phyloP scores from a whole-genome alignment of 495 filamentous ascomycete genomes.

The Penicillium angulare region DNA sequence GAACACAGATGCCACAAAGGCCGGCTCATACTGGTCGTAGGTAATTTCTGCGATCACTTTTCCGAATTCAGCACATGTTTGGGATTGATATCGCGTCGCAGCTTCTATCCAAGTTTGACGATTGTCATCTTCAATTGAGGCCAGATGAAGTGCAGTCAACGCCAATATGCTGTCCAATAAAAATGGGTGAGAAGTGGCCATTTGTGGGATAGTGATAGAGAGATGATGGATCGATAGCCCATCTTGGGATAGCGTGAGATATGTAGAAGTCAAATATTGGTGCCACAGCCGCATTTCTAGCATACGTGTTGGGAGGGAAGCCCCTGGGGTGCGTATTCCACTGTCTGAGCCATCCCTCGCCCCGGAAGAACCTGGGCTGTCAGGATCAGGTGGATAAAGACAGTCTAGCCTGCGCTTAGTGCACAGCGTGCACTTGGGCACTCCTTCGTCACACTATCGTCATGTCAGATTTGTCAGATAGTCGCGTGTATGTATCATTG shows the following conservation, averaged over 20 bases:
- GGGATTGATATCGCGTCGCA: constrained; percentile 36
- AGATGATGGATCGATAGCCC: constrained; percentile 35
- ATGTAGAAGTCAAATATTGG: constrained; percentile 37
- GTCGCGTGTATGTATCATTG: not conserved
- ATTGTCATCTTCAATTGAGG: constrained; percentile 31
- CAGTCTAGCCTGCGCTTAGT: constrained; percentile 37
- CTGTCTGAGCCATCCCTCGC: constrained; percentile 22
- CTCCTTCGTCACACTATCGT: constrained; percentile 36
- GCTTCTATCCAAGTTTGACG: constrained; percentile 31
- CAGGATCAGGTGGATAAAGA: constrained; percentile 35
- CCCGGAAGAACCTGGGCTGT: constrained; percentile 22
- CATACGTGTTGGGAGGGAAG: constrained; percentile 26
- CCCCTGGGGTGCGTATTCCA: constrained; percentile 7
- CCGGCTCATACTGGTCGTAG: constrained; percentile 29
- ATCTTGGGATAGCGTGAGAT: constrained; percentile 28
- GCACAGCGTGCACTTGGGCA: constrained; percentile 36
- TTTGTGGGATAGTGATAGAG: constrained; percentile 40
- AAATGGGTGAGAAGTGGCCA: constrained; percentile 43
- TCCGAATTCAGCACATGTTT: constrained; percentile 34
- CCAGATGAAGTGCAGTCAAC: constrained; percentile 46
- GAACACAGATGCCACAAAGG: constrained; percentile 41
- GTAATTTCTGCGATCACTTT: constrained; percentile 27
- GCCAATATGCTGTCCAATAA: constrained; percentile 49
- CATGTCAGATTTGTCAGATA: not conserved
- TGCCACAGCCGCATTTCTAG: constrained; percentile 42